These are phyloP conservation scores for Paramarasmius palmivorus DNA, from an alignment of 1,284 basidiomycete species.

Conservation along the genomic window DNA sequence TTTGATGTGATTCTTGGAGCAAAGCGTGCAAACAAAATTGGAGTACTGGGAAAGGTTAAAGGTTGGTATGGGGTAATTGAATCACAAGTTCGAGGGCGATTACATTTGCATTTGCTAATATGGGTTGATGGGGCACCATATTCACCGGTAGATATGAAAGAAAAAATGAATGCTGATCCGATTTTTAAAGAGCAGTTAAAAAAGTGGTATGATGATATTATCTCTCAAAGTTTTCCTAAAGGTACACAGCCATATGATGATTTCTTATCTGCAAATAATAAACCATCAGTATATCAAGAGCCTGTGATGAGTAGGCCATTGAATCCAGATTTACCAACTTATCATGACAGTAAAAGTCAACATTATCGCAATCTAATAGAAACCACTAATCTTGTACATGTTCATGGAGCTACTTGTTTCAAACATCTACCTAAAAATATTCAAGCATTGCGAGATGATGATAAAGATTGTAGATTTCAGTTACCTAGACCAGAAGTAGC, in stretches of 20 bases:
- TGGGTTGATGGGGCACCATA: neutral
- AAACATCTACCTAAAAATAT: constrained; percentile 12
- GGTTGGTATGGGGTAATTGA: constrained; percentile 4
- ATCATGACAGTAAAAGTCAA: constrained; percentile 6
- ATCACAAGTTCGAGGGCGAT: constrained; percentile 1
- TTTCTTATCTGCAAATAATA: too few species aligned
- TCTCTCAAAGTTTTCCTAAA: neutral
- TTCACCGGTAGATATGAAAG: neutral
- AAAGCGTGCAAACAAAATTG: constrained; percentile 2
- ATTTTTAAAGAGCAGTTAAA: neutral
- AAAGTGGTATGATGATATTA: neutral
- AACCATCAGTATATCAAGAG: neutral
- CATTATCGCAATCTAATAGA: constrained; percentile 14
- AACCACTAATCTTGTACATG: constrained; percentile 10
- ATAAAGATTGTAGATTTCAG: constrained; percentile 8
- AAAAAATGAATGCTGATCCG: neutral
- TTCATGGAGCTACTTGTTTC: constrained; percentile 15
- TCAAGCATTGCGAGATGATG: neutral
- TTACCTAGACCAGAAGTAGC: neutral
- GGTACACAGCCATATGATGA: neutral
- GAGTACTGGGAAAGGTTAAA: constrained; percentile 15
- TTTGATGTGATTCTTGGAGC: constrained; percentile 11
- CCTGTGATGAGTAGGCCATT: constrained; percentile 10
- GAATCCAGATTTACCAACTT: constrained; percentile 4
- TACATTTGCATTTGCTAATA: constrained; percentile 2